Evolutionary conservation across 768 basidiomycete genomes (phyloP), one percentile per base, ranked within the genome.

Genomic region (Paxillus ammoniavirescens): DNA sequence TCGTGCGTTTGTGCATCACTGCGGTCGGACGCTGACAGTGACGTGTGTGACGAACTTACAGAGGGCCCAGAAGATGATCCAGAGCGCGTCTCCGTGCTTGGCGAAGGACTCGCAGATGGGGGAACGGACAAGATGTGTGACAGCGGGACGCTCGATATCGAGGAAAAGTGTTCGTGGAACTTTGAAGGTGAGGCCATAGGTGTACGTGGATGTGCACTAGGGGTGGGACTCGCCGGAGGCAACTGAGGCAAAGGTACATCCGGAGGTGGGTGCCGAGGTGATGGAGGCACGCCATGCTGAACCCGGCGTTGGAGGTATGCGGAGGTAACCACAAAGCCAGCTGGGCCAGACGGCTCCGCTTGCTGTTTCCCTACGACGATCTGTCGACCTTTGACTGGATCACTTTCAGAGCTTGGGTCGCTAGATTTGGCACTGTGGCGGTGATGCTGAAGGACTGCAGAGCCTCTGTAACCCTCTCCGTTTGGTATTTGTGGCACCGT

Each of bases 131-230:
- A 37, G 33, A 43, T 35, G 9, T 54, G 54, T 18, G 65, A 60
- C 15, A 49, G 18, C 0, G 66, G 57, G 28, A 62, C 47, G 2
- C 61, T 67, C 3, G 68, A 68, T 5, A 68, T 53, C 1, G 68
- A 69, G 17, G 68, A 65, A 42, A 69, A 53, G 37, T 72, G 70
- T 18, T 69, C 70, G 38, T 70, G 68, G 59, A 71, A 69, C 45
- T 71, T 69, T 5, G 68, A 70, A 31, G 54, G 44, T 5, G 54
- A 17, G 17, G 30, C 45, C 2, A 61, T 26, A 2, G 61, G 59
- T 5, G 61, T 62, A 8, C 57, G 56, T 31, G 55, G 43, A 3
- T 42, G 53, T 6, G 43, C 26, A 42, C 31, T 49, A 8, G 49
- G 43, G 1, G 21, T 31, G 17, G 33, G 40, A 47, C 46, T 44